These are phyloP conservation scores for Penicillium sp. DNA, from an alignment of 2,329 filamentous ascomycete species.

Conservation along the genomic window DNA sequence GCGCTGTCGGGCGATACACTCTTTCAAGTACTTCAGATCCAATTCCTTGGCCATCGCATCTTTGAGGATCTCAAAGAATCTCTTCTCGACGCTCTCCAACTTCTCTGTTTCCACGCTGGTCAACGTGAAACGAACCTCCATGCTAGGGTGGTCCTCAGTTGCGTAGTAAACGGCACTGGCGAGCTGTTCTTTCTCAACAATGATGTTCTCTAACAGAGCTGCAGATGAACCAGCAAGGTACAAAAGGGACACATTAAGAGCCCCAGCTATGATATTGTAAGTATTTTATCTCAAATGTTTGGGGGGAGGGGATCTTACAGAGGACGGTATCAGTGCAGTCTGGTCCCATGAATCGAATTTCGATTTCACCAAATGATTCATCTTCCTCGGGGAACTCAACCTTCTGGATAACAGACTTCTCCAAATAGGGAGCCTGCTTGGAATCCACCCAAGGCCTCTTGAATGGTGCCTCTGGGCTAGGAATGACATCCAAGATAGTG, in stretches of 20 bases:
- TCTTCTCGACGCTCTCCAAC: slow-evolving; percentile 77
- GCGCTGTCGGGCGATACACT: slow-evolving; percentile 79
- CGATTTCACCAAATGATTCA: slow-evolving; percentile 85
- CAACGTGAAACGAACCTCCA: slow-evolving; percentile 80
- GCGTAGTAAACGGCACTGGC: slow-evolving; percentile 81
- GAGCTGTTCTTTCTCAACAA: slow-evolving; percentile 91
- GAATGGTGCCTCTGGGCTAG: slow-evolving; percentile 71
- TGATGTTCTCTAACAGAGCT: slow-evolving; percentile 82
- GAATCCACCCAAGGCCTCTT: slow-evolving; percentile 90
- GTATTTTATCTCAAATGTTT: slow-evolving; percentile 7
- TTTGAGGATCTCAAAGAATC: slow-evolving; percentile 78
- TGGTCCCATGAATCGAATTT: slow-evolving; percentile 84
- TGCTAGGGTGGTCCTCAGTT: slow-evolving; percentile 75
- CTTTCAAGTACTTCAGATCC: slow-evolving; percentile 85
- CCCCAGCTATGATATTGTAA: slow-evolving; percentile 53
- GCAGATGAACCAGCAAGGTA: slow-evolving; percentile 94
- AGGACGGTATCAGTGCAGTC: slow-evolving; percentile 68
- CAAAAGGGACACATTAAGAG: slow-evolving; percentile 74
- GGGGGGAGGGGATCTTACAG: slow-evolving; percentile 39
- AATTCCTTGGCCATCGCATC: slow-evolving; percentile 75
- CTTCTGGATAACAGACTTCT: slow-evolving; percentile 70
- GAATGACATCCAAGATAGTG: slow-evolving; percentile 79
- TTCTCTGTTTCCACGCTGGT: slow-evolving; percentile 85
- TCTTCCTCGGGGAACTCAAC: slow-evolving; percentile 96
- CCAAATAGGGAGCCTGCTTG: slow-evolving; percentile 69